Base-by-base conservation (phyloP, 2,329 filamentous ascomycete genomes). In the Immersiporthe knoxdaviesiana region DNA sequence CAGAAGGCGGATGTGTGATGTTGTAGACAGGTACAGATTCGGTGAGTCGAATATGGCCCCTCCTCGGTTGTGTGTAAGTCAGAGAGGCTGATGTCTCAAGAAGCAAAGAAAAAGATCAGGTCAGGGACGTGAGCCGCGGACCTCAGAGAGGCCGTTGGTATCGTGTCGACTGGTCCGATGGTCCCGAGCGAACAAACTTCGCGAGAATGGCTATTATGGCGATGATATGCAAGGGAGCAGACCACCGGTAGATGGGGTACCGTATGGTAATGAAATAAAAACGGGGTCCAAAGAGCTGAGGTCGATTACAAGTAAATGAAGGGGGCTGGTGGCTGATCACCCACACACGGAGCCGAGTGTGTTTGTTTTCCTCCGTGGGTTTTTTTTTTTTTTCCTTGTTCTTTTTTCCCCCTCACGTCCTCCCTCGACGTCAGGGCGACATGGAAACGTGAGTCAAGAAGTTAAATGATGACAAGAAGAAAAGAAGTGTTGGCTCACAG, bases 241-340 rank as follows among this genome's bases (percentile, higher is more conserved):
- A 12, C 21, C 27, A 63, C 62, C 44, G 39, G 44, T 27, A 21
- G 50, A 50, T 24, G 37, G 47, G 21, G 16, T 27, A 30, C 16
- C 16, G 32, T 39, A 35, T 27, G 50, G 32, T 41, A 56, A 16
- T 56, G 63, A 54, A 65, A 32, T 65, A 56, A 64, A 66, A 27
- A 47, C 44, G 54, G 63, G 41, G 64, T 24, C n/a, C 59, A 62
- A 62, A 35, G 52, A 59, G 64, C 35, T 59, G n/a, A 61, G 54
- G 14, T 61, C 41, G 41, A 63, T n/a, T n/a, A n/a, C n/a, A n/a
- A n/a, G n/a, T 32, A 63, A 63, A 68, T 70, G 65, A 68, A 70
- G 61, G 27, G n/a, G 56, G 61, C 65, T 54, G 41, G 41, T 58
- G 62, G 54, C 47, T 68, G 68, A 50, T 66, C 41, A 59, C 39